A percentile compares a stretch with the other conserved stretches of the same genome.
These are phyloP conservation scores for Cutaneotrichosporon mucoides DNA, from an alignment of 1,284 basidiomycete species.

Conservation along the genomic window DNA sequence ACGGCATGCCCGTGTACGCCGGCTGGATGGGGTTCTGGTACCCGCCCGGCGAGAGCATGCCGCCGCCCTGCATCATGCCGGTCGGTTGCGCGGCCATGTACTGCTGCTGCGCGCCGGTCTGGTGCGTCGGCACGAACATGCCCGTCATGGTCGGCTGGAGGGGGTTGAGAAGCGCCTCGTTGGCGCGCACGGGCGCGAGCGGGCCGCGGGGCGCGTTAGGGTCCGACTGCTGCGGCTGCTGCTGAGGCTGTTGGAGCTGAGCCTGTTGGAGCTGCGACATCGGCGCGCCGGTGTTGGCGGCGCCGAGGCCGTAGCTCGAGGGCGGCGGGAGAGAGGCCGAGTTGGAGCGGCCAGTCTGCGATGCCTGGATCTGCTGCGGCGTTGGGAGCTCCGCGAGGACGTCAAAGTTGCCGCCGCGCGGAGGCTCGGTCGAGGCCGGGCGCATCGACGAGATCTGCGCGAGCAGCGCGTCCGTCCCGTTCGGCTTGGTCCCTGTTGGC, in stretches of 20 bases:
- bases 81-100: conserved; percentile 45
- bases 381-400: conserved; percentile 3
- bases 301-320: conserved; percentile 65
- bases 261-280: conserved; percentile 63
- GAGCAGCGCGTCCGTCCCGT: conserved; percentile 50
- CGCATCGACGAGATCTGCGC: conserved; percentile 41
- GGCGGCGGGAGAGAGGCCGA: conserved; percentile 48
- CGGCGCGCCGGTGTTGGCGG: conserved; percentile 64
- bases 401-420: conserved; percentile 19
- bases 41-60: conserved; percentile 38
- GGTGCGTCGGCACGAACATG: conserved; percentile 74
- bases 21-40: conserved; percentile 48
- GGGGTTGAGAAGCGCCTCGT: conserved; percentile 82
- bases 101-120: not conserved
- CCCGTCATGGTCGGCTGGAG: conserved; percentile 81
- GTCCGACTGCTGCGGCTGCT: conserved; percentile 52
- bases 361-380: not conserved
- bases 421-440: conserved; percentile 34
- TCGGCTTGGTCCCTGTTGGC: conserved; percentile 29
- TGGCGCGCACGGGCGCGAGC: conserved; percentile 83
- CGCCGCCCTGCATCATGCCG: conserved; percentile 44
- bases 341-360: conserved; percentile 53
- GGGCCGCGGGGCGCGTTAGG: conserved; percentile 68
- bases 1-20: conserved; percentile 44
- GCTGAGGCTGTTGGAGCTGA: conserved; percentile 53